phyloP scores from a whole-genome alignment of 208 protist species.

The Acanthamoeba castellanii region DNA sequence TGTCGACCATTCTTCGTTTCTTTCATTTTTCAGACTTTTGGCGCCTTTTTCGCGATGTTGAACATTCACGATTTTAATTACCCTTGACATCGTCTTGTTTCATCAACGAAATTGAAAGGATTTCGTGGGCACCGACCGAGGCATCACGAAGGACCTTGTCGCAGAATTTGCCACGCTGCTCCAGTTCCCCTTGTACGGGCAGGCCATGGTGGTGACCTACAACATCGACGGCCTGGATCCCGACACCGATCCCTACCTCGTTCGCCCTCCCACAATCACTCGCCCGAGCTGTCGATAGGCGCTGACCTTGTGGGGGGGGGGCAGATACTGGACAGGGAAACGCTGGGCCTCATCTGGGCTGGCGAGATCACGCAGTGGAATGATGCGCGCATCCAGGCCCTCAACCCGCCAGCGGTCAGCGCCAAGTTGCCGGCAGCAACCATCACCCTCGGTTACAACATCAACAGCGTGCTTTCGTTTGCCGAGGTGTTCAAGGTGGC shows the following conservation, averaged over 20 bases:
- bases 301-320: too few relatives aligned
- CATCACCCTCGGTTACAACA: slow-evolving; percentile 17
- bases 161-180: not conserved
- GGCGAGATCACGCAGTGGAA: slow-evolving; percentile 41
- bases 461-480: not conserved
- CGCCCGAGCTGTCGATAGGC: not conserved
- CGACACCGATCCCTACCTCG: not conserved
- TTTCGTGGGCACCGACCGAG: not conserved
- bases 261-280: not conserved
- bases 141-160: not conserved
- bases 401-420: not conserved
- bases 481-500: not conserved
- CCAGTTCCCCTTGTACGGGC: not conserved
- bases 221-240: not conserved
- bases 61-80: too few relatives aligned
- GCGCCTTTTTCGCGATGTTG: too few relatives aligned
- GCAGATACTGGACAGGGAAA: slow-evolving; percentile 34
- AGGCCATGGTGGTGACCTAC: slow-evolving; percentile 24
- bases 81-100: too few relatives aligned
- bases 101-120: not conserved
- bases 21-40: too few relatives aligned
- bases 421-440: not conserved
- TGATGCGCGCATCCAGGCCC: not conserved
- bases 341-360: slow-evolving; percentile 37
- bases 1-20: too few relatives aligned